Conservation (phyloP, 169 alveolate species). For the Plasmodium berghei region DNA sequence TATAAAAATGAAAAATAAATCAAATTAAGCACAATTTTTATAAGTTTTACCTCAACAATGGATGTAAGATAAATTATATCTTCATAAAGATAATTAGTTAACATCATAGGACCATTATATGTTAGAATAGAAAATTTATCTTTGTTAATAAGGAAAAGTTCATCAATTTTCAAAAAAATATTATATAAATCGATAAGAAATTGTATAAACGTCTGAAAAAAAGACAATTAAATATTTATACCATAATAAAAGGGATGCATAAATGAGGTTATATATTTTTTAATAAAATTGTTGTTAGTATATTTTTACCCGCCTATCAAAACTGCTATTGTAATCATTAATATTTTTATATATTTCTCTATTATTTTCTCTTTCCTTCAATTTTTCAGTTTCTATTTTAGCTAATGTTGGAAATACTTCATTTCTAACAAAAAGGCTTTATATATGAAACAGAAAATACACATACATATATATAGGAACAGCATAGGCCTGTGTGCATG, state of each 20-base stretch:
- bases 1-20: not conserved
- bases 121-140: slow-evolving; percentile 40
- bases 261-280: slow-evolving; percentile 1
- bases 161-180: slow-evolving; percentile 70
- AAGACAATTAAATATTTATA: no score
- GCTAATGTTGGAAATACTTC: slow-evolving; percentile 74
- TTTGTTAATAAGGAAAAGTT: slow-evolving; percentile 22
- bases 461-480: not conserved
- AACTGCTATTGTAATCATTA: slow-evolving; percentile 45
- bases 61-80: slow-evolving; percentile 55
- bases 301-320: slow-evolving; percentile 45
- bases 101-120: slow-evolving; percentile 51
- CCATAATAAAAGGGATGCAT: not conserved
- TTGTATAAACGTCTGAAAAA: slow-evolving; percentile 48
- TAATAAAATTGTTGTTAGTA: not conserved
- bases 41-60: slow-evolving; percentile 41
- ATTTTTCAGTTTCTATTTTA: slow-evolving; percentile 63
- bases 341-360: slow-evolving; percentile 29
- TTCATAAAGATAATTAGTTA: slow-evolving; percentile 59
- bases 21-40: not conserved
- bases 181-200: slow-evolving; percentile 66
- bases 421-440: slow-evolving; percentile 64
- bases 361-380: slow-evolving; percentile 46
- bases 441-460: not conserved
- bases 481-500: not conserved